Evolutionary conservation across 2,329 filamentous ascomycete genomes (phyloP).

Genomic region (Colletotrichum echinochloae): DNA sequence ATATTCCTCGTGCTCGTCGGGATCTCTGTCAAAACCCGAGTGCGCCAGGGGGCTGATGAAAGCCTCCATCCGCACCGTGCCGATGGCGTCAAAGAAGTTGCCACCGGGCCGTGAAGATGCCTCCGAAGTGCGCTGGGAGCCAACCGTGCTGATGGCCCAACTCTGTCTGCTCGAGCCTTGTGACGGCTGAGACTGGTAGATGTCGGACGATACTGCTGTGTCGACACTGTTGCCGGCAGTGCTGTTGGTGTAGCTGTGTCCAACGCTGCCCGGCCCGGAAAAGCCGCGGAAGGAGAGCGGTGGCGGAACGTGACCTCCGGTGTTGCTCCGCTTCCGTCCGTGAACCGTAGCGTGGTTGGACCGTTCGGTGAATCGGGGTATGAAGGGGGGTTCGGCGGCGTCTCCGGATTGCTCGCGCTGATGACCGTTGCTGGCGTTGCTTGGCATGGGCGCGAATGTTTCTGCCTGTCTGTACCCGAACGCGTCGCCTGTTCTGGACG

Average conservation of each 20-base stretch:
- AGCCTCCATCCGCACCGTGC: slow-evolving; percentile 96
- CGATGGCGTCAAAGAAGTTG: slow-evolving; percentile 87
- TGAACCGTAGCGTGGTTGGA: slow-evolving; percentile 66
- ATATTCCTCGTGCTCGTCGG: slow-evolving; percentile 64
- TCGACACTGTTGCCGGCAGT: slow-evolving; percentile 68
- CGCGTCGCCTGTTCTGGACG: slow-evolving; percentile 52
- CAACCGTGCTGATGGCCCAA: slow-evolving; percentile 59
- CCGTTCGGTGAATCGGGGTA: slow-evolving; percentile 76
- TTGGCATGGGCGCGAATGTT: slow-evolving; percentile 50
- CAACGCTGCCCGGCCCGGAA: slow-evolving; percentile 65
- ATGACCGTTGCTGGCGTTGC: slow-evolving; percentile 52
- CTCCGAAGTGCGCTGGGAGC: slow-evolving; percentile 66
- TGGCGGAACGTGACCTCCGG: slow-evolving; percentile 78
- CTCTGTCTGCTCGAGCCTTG: slow-evolving; percentile 54
- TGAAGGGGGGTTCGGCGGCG: slow-evolving; percentile 77
- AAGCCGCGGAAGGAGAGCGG: slow-evolving; percentile 84
- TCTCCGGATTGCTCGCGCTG: slow-evolving; percentile 66
- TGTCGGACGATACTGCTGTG: slow-evolving; percentile 71
- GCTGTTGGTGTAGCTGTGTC: slow-evolving; percentile 65
- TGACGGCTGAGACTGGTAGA: slow-evolving; percentile 67
- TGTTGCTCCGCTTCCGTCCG: slow-evolving; percentile 89
- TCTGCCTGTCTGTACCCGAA: slow-evolving; percentile 55
- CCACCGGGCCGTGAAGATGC: slow-evolving; percentile 61
- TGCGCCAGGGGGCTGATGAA: slow-evolving; percentile 80
- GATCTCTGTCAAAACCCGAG: slow-evolving; percentile 59